phyloP scores from a whole-genome alignment of 1,139 yeast genomes.

The Hansenula sp. region DNA sequence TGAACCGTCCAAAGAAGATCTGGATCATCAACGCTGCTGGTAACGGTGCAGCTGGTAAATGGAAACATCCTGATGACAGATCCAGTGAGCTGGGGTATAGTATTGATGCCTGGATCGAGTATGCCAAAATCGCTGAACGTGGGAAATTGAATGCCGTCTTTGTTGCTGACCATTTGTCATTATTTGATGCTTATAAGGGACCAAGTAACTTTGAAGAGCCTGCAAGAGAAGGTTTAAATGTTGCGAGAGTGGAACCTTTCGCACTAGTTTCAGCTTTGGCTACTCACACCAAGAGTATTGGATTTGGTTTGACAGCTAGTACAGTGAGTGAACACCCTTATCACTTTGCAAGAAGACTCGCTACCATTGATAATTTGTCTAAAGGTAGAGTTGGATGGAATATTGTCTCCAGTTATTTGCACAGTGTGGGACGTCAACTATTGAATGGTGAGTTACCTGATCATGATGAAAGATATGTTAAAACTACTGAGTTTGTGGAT shows the following conservation, averaged over 20 bases:
- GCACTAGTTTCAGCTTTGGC: conserved; percentile 34
- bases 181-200: conserved; percentile 36
- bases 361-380: conserved; percentile 35
- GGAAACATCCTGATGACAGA: conserved; percentile 38
- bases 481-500: conserved; percentile 34
- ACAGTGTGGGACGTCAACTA: conserved; percentile 34
- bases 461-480: conserved; percentile 33
- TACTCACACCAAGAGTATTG: conserved; percentile 31
- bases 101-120: conserved; percentile 35
- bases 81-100: conserved; percentile 28
- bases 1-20: not conserved
- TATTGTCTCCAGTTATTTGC: conserved; percentile 36
- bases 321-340: conserved; percentile 37
- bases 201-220: conserved; percentile 18
- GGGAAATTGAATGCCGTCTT: conserved; percentile 37
- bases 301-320: conserved; percentile 35
- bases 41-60: conserved; percentile 25
- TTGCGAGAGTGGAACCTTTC: conserved; percentile 31
- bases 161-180: conserved; percentile 37
- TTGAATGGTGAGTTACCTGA: conserved; percentile 32
- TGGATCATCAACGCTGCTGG: conserved; percentile 1
- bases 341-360: conserved; percentile 34
- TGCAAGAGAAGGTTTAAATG: conserved; percentile 33
- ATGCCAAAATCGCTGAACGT: conserved; percentile 33
- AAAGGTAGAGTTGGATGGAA: conserved; percentile 40